phyloP scores from a whole-genome alignment of 495 filamentous ascomycete genomes.

The Beverwykella pulmonaria region DNA sequence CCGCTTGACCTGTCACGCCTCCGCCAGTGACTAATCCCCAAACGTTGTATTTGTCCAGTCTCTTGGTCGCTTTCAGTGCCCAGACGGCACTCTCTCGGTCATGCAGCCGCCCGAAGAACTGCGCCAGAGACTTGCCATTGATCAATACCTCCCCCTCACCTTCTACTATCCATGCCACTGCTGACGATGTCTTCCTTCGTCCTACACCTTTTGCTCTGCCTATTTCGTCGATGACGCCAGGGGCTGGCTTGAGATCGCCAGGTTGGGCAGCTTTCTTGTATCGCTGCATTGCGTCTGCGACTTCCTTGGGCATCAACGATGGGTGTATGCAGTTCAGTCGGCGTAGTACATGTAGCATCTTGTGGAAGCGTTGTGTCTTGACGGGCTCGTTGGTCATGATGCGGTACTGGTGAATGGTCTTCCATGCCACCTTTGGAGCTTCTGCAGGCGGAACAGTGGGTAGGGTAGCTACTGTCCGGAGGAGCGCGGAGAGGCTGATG shows the following conservation, averaged over 20 bases:
- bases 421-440: slow-evolving; percentile 81
- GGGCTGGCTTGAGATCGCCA: slow-evolving; percentile 60
- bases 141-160: slow-evolving; percentile 86
- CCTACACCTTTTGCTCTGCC: slow-evolving; percentile 79
- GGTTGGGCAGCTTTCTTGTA: slow-evolving; percentile 79
- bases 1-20: slow-evolving; percentile 91
- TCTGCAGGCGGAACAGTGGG: slow-evolving; percentile 65
- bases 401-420: slow-evolving; percentile 74
- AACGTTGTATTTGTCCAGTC: slow-evolving; percentile 95
- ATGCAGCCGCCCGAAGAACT: slow-evolving; percentile 83
- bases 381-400: slow-evolving; percentile 73
- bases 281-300: slow-evolving; percentile 61
- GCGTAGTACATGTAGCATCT: slow-evolving; percentile 72
- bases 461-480: slow-evolving; percentile 69
- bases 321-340: slow-evolving; percentile 86
- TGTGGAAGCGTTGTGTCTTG: slow-evolving; percentile 75
- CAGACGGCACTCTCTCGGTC: slow-evolving; percentile 94
- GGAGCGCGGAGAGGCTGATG: slow-evolving; percentile 69
- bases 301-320: slow-evolving; percentile 68
- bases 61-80: slow-evolving; percentile 78
- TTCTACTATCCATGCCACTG: slow-evolving; percentile 84
- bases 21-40: slow-evolving; percentile 83
- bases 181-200: slow-evolving; percentile 80
- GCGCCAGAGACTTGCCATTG: slow-evolving; percentile 79
- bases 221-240: slow-evolving; percentile 64